Conservation (phyloP, 495 filamentous ascomycete species). For the Barbatosphaeria neglecta region DNA sequence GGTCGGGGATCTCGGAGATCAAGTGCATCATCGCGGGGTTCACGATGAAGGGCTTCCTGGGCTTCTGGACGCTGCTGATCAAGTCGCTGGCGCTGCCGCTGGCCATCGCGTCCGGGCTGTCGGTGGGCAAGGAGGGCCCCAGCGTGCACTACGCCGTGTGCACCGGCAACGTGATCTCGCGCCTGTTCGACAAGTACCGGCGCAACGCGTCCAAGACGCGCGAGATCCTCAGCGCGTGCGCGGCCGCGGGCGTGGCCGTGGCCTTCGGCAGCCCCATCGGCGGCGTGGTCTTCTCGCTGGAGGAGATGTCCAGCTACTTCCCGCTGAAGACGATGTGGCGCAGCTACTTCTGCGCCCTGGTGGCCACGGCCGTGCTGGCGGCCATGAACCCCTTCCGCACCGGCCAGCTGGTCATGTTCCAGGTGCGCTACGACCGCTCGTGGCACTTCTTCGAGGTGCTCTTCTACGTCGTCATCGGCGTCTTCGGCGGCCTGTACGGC, state of each 20-base stretch:
- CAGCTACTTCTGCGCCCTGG: constrained; percentile 94
- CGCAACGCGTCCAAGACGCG: constrained; percentile 88
- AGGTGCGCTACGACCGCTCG: constrained; percentile 86
- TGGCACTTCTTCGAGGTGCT: constrained; percentile 98
- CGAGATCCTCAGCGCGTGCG: constrained; percentile 89
- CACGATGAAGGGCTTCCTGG: constrained; percentile 97
- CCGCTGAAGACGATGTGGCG: constrained; percentile 97
- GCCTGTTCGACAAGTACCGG: constrained; percentile 86
- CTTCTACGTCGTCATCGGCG: constrained; percentile 82
- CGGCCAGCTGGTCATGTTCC: constrained; percentile 99
- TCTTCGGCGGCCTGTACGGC: constrained; percentile 92
- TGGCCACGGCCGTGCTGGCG: constrained; percentile 87
- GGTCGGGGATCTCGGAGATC: constrained; percentile 96
- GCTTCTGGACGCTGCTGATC: constrained; percentile 84
- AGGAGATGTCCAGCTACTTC: constrained; percentile 98
- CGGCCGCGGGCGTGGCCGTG: constrained; percentile 89
- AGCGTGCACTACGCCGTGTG: constrained; percentile 98
- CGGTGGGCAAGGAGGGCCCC: constrained; percentile 93
- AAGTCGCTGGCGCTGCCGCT: constrained; percentile 87
- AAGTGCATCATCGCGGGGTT: constrained; percentile 99
- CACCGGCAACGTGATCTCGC: constrained; percentile 91
- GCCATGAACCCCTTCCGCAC: constrained; percentile 97
- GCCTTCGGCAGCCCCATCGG: constrained; percentile 97
- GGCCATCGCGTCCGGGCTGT: constrained; percentile 88
- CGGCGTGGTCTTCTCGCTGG: constrained; percentile 89